A percentile compares a stretch with the other conserved stretches of the same genome.
Evolutionary conservation across 768 basidiomycete genomes (phyloP).

Genomic region (Trametes cinnabarina): DNA sequence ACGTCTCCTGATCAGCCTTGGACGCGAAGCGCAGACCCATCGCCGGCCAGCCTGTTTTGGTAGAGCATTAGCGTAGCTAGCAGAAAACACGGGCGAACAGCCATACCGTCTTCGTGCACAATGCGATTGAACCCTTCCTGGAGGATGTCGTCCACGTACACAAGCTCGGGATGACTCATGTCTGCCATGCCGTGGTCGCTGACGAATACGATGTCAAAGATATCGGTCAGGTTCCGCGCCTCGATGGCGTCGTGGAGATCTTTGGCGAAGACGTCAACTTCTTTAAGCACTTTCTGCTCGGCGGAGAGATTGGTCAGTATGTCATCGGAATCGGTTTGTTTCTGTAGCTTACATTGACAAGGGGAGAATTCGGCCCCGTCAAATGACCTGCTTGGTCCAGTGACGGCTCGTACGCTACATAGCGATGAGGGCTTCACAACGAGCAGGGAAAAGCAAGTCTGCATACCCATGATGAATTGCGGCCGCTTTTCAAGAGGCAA

Average conservation of each 20-base stretch:
- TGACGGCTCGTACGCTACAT: constrained; percentile 76
- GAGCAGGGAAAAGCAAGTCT: neutral
- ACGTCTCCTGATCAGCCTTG: constrained; percentile 53
- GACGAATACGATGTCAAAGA: constrained; percentile 88
- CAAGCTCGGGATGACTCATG: constrained; percentile 70
- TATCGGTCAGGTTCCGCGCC: constrained; percentile 72
- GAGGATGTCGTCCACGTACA: constrained; percentile 82
- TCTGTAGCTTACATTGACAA: constrained; percentile 59
- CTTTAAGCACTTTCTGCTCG: constrained; percentile 55
- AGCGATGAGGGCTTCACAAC: neutral
- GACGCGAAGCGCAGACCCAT: constrained; percentile 78
- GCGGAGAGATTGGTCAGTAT: neutral
- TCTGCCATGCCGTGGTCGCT: constrained; percentile 92
- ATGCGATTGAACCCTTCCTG: constrained; percentile 60
- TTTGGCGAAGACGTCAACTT: constrained; percentile 74
- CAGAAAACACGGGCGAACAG: neutral
- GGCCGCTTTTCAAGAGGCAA: constrained; percentile 69
- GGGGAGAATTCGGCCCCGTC: constrained; percentile 63
- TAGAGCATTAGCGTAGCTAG: neutral
- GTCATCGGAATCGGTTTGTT: too few relatives aligned
- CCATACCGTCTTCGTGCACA: constrained; percentile 65
- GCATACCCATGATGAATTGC: constrained; percentile 67
- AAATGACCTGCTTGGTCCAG: constrained; percentile 83
- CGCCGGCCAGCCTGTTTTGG: constrained; percentile 72
- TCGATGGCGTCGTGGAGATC: constrained; percentile 62